Base-by-base conservation (phyloP, 805 yeast species). In the Cyberlindnera americana region DNA sequence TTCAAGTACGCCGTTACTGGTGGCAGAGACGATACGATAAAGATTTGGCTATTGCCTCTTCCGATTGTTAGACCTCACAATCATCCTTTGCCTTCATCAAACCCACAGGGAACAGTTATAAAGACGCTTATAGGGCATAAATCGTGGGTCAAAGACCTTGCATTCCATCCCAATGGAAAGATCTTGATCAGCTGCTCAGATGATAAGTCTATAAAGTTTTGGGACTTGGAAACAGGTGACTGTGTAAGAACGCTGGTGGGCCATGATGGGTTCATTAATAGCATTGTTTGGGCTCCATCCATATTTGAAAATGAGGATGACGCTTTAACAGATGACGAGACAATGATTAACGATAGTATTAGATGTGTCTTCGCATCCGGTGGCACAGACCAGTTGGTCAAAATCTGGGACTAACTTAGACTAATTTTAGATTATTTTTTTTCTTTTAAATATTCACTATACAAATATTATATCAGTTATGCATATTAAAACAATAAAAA, bases 341-440 rank as follows among this genome's bases (percentile, higher is more conserved):
- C 54, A 29, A 35, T 52, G 24, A 49, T 72, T 9, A 69, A 71
- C 47, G 57, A 64, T 22, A 68, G 69, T 40, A 77, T 83, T 67
- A 67, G 89, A 52, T 78, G 86, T 49, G 66, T 78, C 29, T 82
- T 93, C 57, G 95, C 81, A 30, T 83, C 95, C 21, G 95, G 97
- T 52, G 97, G 98, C 29, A 87, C 95, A 44, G 99, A 93, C 63
- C 88, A 90, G 55, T 70, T 83, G 50, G 93, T 89, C 39, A 89
- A 86, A 60, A 77, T 93, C 52, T 93, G 99, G 99, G 77, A 72
- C 50, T 80, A 66, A 46, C 12, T n/a, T 6, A 7, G 4, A 16
- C 6, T 9, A 23, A 14, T 14, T 17, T 8, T 28, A 12, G 13
- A 11, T 30, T 14, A 8, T 25, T 10, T 25, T 14, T 13, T 25